A percentile compares a stretch with the other conserved stretches of the same genome.
Conservation (phyloP, 306 rosid genomes). For the Fragaria nilgerrensis region DNA sequence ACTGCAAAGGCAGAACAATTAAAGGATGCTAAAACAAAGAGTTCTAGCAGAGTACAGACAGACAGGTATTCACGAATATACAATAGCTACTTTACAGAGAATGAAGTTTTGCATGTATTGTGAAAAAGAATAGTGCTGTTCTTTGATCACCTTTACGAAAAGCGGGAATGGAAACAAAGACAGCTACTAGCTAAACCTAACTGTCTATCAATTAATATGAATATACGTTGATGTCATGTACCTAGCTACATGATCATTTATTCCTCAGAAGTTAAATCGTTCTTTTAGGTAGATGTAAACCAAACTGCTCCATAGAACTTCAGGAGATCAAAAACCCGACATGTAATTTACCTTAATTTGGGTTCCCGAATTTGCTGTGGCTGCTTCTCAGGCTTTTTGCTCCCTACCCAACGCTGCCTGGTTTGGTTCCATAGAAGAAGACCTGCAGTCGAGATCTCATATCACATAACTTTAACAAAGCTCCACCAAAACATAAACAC, state of each 20-base stretch:
- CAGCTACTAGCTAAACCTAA: no score
- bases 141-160: neutral
- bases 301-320: neutral
- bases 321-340: neutral
- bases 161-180: neutral
- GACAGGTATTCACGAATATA: slow-evolving; percentile 37
- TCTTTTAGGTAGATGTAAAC: neutral
- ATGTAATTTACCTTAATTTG: slow-evolving; percentile 58
- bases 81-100: slow-evolving; percentile 22
- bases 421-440: slow-evolving; percentile 89
- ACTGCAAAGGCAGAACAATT: slow-evolving; percentile 69
- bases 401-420: slow-evolving; percentile 84
- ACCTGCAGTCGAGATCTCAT: slow-evolving; percentile 50
- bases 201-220: neutral
- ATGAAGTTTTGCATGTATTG: neutral
- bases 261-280: neutral
- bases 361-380: slow-evolving; percentile 66
- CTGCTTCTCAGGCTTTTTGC: slow-evolving; percentile 45
- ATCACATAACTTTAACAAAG: slow-evolving; percentile 19
- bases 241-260: neutral
- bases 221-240: neutral
- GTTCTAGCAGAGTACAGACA: slow-evolving; percentile 46
- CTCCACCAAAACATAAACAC: neutral
- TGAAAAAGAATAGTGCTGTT: neutral
- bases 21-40: slow-evolving; percentile 59